Percentiles rank a stretch among this genome's conserved stretches.
These are phyloP conservation scores for Euphorbia celastroides DNA, from an alignment of 441 rosid genomes.

Conservation along the genomic window DNA sequence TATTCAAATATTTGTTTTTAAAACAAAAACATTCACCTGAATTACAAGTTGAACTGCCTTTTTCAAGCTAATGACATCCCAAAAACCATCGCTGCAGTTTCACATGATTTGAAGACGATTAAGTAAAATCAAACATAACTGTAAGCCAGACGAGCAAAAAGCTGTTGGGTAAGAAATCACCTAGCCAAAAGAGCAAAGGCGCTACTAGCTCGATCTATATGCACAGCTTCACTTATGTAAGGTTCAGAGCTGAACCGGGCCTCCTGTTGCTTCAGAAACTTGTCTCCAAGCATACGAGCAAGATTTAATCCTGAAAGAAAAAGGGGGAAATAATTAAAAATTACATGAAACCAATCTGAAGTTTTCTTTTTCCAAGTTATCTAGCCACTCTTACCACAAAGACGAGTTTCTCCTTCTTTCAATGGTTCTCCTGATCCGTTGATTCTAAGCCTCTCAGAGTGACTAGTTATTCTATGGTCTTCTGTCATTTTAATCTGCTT, in stretches of 20 bases:
- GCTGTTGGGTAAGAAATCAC: too few species aligned
- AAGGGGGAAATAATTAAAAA: slow-evolving; percentile 2
- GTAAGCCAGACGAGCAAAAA: neutral
- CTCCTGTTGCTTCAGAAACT: slow-evolving; percentile 89
- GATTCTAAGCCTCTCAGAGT: slow-evolving; percentile 66
- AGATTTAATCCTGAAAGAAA: slow-evolving; percentile 69
- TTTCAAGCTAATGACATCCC: slow-evolving; percentile 81
- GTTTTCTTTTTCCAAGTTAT: neutral
- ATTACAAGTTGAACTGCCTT: slow-evolving; percentile 67
- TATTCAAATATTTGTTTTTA: neutral
- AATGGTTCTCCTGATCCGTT: slow-evolving; percentile 64
- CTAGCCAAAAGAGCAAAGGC: slow-evolving; percentile 81
- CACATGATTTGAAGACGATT: too few species aligned
- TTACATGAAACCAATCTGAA: neutral
- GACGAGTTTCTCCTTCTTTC: slow-evolving; percentile 76
- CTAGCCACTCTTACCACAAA: slow-evolving; percentile 47
- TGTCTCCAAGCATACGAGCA: slow-evolving; percentile 97
- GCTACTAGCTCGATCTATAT: slow-evolving; percentile 46
- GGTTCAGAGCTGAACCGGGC: slow-evolving; percentile 83
- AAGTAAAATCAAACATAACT: neutral
- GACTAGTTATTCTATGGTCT: slow-evolving; percentile 78
- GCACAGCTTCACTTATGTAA: slow-evolving; percentile 66
- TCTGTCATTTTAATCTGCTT: slow-evolving; percentile 77
- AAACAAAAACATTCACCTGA: slow-evolving; percentile 45
- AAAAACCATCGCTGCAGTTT: slow-evolving; percentile 76